Percentiles rank a stretch among this genome's conserved stretches.
Evolutionary conservation across 768 basidiomycete species (phyloP).

Genomic region (Rhizopogon roseolus): DNA sequence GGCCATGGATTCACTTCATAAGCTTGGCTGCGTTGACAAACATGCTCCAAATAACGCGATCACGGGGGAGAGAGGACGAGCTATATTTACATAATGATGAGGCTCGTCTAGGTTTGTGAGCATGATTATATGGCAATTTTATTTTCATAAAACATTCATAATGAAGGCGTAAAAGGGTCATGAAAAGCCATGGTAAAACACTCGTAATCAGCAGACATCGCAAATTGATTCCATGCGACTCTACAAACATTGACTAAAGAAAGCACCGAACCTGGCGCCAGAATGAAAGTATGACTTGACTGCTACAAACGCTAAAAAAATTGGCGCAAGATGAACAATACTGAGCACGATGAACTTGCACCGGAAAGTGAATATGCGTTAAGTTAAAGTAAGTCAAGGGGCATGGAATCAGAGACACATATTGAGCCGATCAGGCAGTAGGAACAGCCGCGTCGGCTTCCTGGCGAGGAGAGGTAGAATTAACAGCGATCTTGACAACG

Average conservation of each 20-base stretch:
- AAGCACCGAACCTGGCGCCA: conserved; percentile 42
- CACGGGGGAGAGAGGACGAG: background rate
- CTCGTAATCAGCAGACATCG: conserved; percentile 20
- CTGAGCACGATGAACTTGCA: conserved; percentile 26
- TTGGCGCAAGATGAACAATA: conserved; percentile 27
- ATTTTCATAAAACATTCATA: background rate
- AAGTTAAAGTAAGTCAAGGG: conserved; percentile 23
- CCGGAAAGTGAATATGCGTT: conserved; percentile 15
- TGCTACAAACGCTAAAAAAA: conserved; percentile 28
- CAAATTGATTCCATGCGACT: conserved; percentile 24
- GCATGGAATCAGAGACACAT: conserved; percentile 15
- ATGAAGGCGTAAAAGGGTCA: conserved; percentile 17
- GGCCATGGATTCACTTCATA: conserved; percentile 41
- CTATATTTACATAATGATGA: background rate
- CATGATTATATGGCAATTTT: too few relatives aligned
- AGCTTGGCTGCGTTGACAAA: conserved; percentile 12
- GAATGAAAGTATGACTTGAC: conserved; percentile 23
- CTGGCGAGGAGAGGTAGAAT: conserved; percentile 63
- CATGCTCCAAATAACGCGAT: conserved; percentile 8
- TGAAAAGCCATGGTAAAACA: conserved; percentile 23
- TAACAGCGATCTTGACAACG: conserved; percentile 94
- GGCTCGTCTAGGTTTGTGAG: too few relatives aligned
- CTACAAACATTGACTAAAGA: conserved; percentile 27
- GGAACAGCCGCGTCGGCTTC: conserved; percentile 36
- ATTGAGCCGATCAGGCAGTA: conserved; percentile 16